Evolutionary conservation across 805 yeast genomes (phyloP).

Genomic region (Yarrowia sp.): DNA sequence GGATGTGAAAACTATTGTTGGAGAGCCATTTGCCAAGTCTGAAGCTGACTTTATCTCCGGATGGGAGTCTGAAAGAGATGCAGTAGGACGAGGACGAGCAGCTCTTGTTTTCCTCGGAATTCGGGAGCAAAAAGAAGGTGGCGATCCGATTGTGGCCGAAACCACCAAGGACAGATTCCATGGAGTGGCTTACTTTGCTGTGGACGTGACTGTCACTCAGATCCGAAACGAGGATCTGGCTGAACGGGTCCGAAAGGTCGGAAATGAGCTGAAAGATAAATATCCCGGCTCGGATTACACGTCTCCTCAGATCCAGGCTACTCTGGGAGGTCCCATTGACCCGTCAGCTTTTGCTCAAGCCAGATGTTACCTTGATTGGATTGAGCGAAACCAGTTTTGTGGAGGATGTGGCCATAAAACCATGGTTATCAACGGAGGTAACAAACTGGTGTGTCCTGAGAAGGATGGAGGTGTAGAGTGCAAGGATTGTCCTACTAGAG

Average conservation of each 20-base stretch:
- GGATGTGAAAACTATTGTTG: constrained; percentile 38
- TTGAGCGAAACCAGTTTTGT: constrained; percentile 67
- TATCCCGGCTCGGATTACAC: constrained; percentile 23
- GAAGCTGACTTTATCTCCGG: constrained; percentile 37
- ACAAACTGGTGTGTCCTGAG: constrained; percentile 43
- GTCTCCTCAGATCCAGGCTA: constrained; percentile 22
- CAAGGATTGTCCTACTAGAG: constrained; percentile 41
- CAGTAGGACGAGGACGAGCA: constrained; percentile 33
- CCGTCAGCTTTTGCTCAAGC: constrained; percentile 78
- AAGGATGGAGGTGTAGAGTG: constrained; percentile 34
- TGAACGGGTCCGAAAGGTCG: constrained; percentile 30
- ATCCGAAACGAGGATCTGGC: constrained; percentile 30
- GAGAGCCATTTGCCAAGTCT: constrained; percentile 38
- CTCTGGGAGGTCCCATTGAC: constrained; percentile 42
- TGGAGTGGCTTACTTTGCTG: constrained; percentile 45
- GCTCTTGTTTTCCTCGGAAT: constrained; percentile 50
- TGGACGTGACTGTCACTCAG: constrained; percentile 36
- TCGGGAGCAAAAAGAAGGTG: constrained; percentile 36
- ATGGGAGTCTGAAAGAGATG: constrained; percentile 42
- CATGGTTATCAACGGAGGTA: constrained; percentile 45
- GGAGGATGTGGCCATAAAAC: constrained; percentile 73
- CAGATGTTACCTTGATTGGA: constrained; percentile 83
- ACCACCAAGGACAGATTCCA: constrained; percentile 33
- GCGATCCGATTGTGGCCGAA: constrained; percentile 32
- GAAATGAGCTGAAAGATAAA: constrained; percentile 19